A percentile compares a stretch with the other conserved stretches of the same genome.
These are phyloP conservation scores for Aspergillus sclerotiicarbonarius DNA, from an alignment of 495 filamentous ascomycete genomes.

Conservation along the genomic window DNA sequence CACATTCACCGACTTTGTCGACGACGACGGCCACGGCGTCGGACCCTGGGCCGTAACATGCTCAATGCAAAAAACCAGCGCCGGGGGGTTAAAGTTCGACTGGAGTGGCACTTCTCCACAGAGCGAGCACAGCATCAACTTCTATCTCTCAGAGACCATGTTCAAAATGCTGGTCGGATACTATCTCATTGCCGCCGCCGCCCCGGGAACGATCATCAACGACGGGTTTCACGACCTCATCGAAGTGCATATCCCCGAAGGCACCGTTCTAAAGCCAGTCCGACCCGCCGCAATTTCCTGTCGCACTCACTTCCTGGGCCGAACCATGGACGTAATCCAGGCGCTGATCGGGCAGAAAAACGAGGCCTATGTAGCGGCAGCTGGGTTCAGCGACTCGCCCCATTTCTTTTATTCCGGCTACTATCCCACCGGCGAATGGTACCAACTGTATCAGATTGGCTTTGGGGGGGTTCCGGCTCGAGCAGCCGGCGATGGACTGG, in stretches of 20 bases:
- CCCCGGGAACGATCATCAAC: slow-evolving; percentile 44
- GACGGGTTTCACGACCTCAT: slow-evolving; percentile 51
- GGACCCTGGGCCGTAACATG: slow-evolving; percentile 51
- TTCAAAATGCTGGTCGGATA: slow-evolving; percentile 54
- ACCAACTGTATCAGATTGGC: slow-evolving; percentile 51
- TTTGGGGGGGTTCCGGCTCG: slow-evolving; percentile 51
- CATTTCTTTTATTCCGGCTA: slow-evolving; percentile 53
- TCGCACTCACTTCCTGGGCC: slow-evolving; percentile 46
- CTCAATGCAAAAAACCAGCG: slow-evolving; percentile 40
- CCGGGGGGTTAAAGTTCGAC: slow-evolving; percentile 41
- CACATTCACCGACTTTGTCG: slow-evolving; percentile 51
- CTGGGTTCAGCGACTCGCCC: slow-evolving; percentile 50
- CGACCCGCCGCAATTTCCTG: slow-evolving; percentile 50
- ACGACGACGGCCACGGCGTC: slow-evolving; percentile 50
- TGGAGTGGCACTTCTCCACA: slow-evolving; percentile 49
- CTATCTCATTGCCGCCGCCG: slow-evolving; percentile 48
- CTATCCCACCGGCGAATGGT: slow-evolving; percentile 50
- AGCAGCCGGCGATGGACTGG: slow-evolving; percentile 47
- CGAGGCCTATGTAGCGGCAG: slow-evolving; percentile 45
- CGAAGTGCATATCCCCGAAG: slow-evolving; percentile 45
- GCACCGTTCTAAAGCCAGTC: slow-evolving; percentile 45
- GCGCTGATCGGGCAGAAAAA: slow-evolving; percentile 49
- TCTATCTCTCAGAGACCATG: slow-evolving; percentile 50
- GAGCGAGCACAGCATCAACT: slow-evolving; percentile 49
- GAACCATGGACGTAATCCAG: slow-evolving; percentile 48